Conservation (phyloP, 257 asterid genomes). For the Jaltomata sinuosa region DNA sequence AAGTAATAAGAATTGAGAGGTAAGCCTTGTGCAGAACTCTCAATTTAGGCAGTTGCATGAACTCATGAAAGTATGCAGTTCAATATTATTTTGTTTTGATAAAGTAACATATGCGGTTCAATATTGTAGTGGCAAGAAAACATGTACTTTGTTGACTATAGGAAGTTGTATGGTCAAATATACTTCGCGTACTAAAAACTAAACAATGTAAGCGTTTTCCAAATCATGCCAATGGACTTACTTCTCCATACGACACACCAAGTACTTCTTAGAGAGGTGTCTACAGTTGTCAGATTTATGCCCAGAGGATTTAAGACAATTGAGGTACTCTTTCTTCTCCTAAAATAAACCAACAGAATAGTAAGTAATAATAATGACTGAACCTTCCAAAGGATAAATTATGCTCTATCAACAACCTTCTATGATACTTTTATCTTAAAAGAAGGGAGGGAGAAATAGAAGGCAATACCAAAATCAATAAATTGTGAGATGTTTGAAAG, state of each 20-base stretch:
- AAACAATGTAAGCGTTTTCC: not conserved
- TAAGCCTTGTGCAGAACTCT: not conserved
- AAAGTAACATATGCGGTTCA: not conserved
- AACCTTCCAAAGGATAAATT: not conserved
- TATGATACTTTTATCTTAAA: not conserved
- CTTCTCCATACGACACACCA: slow-evolving; percentile 93
- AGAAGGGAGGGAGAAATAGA: not conserved
- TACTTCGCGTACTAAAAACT: not conserved
- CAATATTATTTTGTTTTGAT: no score
- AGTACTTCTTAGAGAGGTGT: slow-evolving; percentile 67
- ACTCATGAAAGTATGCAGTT: no score
- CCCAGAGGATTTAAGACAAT: slow-evolving; percentile 57
- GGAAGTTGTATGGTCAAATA: not conserved
- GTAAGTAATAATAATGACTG: not conserved
- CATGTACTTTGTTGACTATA: not conserved
- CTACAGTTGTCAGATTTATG: slow-evolving; percentile 76
- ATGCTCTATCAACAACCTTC: not conserved
- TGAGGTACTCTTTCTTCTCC: slow-evolving; percentile 77
- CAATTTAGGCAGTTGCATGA: not conserved
- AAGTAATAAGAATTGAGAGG: not conserved
- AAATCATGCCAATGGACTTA: slow-evolving; percentile 22
- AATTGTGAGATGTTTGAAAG: not conserved
- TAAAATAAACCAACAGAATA: no score
- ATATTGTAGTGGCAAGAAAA: not conserved
- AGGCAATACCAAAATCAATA: not conserved